Base-by-base conservation (phyloP, 2,329 filamentous ascomycete genomes). In the Epichloe brachyelytri region DNA sequence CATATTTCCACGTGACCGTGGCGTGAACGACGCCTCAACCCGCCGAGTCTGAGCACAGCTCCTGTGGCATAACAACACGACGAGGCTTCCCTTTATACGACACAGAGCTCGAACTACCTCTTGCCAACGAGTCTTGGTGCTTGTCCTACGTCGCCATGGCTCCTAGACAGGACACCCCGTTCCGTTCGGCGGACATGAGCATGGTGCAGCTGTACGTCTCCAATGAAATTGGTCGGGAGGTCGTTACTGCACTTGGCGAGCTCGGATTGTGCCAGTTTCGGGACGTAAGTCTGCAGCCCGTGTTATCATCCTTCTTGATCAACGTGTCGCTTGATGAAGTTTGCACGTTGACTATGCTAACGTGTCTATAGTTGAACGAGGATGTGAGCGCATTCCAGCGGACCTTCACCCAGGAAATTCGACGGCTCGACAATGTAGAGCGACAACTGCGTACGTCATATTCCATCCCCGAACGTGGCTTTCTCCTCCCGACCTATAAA, bases 131-230 rank as follows among this genome's bases (percentile, higher is more conserved):
- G 62, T 62, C 57, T 57, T 58, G 65, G 64, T 60, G 63, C 57
- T 57, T 52, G 54, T 53, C 51, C 55, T 54, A 53, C 63, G 59
- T 62, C 63, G 56, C 56, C 62, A 85, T 85, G 82, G 80, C 79
- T 70, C 74, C 77, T 59, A 71, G 74, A 68, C 73, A 88, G 74
- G 89, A 97, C 74, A 95, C 90, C 71, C 87, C 96, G 76, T 97
- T 98, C 83, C 91, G 94, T 80, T 98, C 93, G 68, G 88, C 89
- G 87, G 88, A 96, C 72, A 98, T 98, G 93, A 96, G 89, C 79
- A 85, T 98, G 85, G 95, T 95, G 65, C 93, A 98, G 83, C 85
- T 98, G 65, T 98, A 97, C 73, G 94, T 98, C 64, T 88, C 93
- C 65, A 97, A 96, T 68, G 93, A 98, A 77, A 97, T 98, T 61